Evolutionary conservation across 768 basidiomycete genomes (phyloP).

Genomic region (Lyophyllum semitale): DNA sequence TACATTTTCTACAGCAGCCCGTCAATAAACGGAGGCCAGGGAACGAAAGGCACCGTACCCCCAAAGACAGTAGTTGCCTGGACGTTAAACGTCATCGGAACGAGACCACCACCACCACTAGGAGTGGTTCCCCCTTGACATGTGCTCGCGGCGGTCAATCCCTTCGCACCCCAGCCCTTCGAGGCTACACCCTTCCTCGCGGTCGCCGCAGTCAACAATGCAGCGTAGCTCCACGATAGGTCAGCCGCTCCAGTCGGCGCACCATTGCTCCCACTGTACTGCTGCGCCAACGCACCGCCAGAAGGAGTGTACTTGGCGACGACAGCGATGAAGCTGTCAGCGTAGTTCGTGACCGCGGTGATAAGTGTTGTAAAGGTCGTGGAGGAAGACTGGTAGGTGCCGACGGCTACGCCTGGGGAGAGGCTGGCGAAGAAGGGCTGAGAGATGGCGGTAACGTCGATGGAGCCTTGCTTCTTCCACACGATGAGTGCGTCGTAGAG

Average conservation of each 20-base stretch:
- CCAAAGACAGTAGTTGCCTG: conserved; percentile 59
- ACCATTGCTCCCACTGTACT: conserved; percentile 54
- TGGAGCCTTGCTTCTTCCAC: conserved; percentile 53
- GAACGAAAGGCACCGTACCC: conserved; percentile 33
- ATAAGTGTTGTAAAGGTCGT: conserved; percentile 51
- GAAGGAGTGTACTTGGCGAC: conserved; percentile 65
- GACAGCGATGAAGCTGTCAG: conserved; percentile 64
- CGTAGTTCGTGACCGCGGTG: conserved; percentile 50
- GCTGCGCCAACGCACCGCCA: conserved; percentile 62
- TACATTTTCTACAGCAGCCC: conserved; percentile 55
- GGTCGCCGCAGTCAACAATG: conserved; percentile 57
- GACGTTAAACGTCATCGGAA: conserved; percentile 67
- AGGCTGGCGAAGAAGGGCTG: conserved; percentile 73
- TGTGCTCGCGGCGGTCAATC: conserved; percentile 45
- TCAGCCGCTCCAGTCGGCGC: conserved; percentile 59
- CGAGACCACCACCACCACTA: conserved; percentile 27
- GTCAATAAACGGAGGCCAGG: neutral
- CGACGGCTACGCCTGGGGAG: conserved; percentile 44
- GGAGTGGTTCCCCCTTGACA: conserved; percentile 44
- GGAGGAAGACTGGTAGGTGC: conserved; percentile 51
- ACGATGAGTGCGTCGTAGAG: conserved; percentile 71
- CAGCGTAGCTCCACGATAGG: conserved; percentile 78
- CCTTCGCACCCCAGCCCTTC: conserved; percentile 67
- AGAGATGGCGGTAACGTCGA: conserved; percentile 60
- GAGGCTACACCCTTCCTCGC: conserved; percentile 51